Percentiles rank a stretch among this genome's conserved stretches.
phyloP scores from a whole-genome alignment of 2,329 filamentous ascomycete genomes.

The Exutisphaerella laricina region DNA sequence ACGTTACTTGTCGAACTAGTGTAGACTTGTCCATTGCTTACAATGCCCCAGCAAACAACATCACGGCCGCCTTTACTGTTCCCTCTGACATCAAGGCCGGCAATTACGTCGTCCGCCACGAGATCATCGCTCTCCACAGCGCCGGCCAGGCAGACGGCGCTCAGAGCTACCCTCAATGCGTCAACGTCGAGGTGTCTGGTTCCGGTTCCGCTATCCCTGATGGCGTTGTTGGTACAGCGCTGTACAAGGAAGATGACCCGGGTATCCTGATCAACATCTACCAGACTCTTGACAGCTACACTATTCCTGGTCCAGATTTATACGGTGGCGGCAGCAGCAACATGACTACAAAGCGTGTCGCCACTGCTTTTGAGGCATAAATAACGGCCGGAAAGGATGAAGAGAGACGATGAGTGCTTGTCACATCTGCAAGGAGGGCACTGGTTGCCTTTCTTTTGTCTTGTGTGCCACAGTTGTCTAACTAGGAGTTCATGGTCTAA shows the following conservation, averaged over 20 bases:
- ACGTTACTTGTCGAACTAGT: no score
- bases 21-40: no score
- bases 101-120: slow-evolving; percentile 55
- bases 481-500: no score
- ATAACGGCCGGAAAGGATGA: no score
- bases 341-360: slow-evolving; percentile 3
- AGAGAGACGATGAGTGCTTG: no score
- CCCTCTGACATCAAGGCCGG: slow-evolving; percentile 50
- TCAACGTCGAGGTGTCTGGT: slow-evolving; percentile 57
- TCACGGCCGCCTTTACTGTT: slow-evolving; percentile 48
- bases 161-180: slow-evolving; percentile 43
- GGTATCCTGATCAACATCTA: slow-evolving; percentile 59
- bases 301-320: slow-evolving; percentile 47
- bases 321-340: slow-evolving; percentile 6
- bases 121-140: slow-evolving; percentile 57
- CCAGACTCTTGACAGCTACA: slow-evolving; percentile 42
- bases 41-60: slow-evolving; percentile 39
- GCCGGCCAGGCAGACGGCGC: slow-evolving; percentile 41
- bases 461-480: no score
- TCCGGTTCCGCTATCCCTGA: slow-evolving; percentile 37
- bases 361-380: slow-evolving; percentile 8
- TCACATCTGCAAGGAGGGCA: no score
- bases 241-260: slow-evolving; percentile 54
- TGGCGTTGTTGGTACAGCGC: slow-evolving; percentile 48
- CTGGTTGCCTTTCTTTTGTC: no score